Percentiles rank a stretch among this genome's conserved stretches.
Evolutionary conservation across 306 rosid genomes (phyloP).

Genomic region (Quercus robur): DNA sequence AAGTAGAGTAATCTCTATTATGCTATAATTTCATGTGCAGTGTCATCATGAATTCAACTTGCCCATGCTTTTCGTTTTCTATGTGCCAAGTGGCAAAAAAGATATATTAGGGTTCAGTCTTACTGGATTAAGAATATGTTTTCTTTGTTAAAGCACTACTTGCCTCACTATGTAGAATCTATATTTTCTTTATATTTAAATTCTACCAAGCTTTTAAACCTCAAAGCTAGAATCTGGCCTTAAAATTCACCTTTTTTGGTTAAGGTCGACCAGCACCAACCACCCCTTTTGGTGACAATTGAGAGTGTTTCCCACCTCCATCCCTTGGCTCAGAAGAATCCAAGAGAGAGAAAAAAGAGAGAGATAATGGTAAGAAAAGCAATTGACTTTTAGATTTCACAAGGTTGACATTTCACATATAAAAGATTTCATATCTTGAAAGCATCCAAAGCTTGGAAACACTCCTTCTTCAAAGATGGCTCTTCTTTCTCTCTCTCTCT

Average conservation of each 20-base stretch:
- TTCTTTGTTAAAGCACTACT: slow-evolving; percentile 40
- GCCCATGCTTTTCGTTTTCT: slow-evolving; percentile 10
- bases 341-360: slow-evolving; percentile 37
- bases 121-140: slow-evolving; percentile 16
- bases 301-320: slow-evolving; percentile 90
- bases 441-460: slow-evolving; percentile 77
- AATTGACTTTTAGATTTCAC: slow-evolving; percentile 65
- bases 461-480: slow-evolving; percentile 26
- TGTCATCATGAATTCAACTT: slow-evolving; percentile 37
- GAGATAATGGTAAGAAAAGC: slow-evolving; percentile 35
- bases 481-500: neutral
- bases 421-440: slow-evolving; percentile 34
- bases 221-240: slow-evolving; percentile 33
- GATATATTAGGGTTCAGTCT: slow-evolving; percentile 11
- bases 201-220: slow-evolving; percentile 37
- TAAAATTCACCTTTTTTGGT: slow-evolving; percentile 33
- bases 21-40: slow-evolving; percentile 18
- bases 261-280: slow-evolving; percentile 58
- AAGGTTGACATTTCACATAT: slow-evolving; percentile 73
- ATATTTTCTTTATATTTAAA: slow-evolving; percentile 11
- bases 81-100: slow-evolving; percentile 21
- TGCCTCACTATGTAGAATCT: slow-evolving; percentile 27
- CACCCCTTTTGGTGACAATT: slow-evolving; percentile 45
- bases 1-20: neutral
- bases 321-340: slow-evolving; percentile 83